Evolutionary conservation across 1,284 basidiomycete genomes (phyloP).

Genomic region (Pyrrhoderma lamaoense): DNA sequence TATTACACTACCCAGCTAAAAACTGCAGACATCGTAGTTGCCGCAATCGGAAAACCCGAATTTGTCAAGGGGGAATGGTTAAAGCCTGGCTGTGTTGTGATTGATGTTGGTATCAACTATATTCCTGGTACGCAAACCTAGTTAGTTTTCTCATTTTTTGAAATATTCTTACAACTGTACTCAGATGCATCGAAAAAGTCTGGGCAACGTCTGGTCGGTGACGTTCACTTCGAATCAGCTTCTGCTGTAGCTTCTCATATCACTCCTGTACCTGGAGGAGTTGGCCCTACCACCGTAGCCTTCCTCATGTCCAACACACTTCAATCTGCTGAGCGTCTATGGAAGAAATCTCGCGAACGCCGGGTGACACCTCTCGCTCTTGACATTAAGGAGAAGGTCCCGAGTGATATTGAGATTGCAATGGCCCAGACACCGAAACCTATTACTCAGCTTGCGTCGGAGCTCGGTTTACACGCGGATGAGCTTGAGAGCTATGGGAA

Average conservation of each 20-base stretch:
- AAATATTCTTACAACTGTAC: not conserved
- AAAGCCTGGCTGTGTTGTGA: constrained; percentile 89
- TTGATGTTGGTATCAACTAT: constrained; percentile 98
- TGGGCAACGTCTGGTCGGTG: constrained; percentile 93
- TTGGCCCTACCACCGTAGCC: constrained; percentile 99
- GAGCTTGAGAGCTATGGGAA: constrained; percentile 94
- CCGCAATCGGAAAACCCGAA: constrained; percentile 89
- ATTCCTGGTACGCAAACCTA: constrained; percentile 51
- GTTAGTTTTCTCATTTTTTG: too few species aligned
- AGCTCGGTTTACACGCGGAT: constrained; percentile 82
- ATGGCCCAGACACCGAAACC: constrained; percentile 93
- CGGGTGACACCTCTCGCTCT: constrained; percentile 78
- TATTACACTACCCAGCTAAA: constrained; percentile 46
- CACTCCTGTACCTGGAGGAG: constrained; percentile 97
- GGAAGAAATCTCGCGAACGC: constrained; percentile 57
- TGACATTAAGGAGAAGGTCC: constrained; percentile 77
- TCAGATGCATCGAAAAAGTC: constrained; percentile 87
- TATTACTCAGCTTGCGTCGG: constrained; percentile 75
- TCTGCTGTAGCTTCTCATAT: constrained; percentile 78
- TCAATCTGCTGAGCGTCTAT: constrained; percentile 75
- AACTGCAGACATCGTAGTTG: constrained; percentile 86
- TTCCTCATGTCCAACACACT: constrained; percentile 97
- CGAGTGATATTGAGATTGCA: constrained; percentile 94
- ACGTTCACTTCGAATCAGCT: constrained; percentile 85
- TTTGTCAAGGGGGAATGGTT: constrained; percentile 93